phyloP scores from a whole-genome alignment of 805 yeast genomes.

The Starmera dryadoides region DNA sequence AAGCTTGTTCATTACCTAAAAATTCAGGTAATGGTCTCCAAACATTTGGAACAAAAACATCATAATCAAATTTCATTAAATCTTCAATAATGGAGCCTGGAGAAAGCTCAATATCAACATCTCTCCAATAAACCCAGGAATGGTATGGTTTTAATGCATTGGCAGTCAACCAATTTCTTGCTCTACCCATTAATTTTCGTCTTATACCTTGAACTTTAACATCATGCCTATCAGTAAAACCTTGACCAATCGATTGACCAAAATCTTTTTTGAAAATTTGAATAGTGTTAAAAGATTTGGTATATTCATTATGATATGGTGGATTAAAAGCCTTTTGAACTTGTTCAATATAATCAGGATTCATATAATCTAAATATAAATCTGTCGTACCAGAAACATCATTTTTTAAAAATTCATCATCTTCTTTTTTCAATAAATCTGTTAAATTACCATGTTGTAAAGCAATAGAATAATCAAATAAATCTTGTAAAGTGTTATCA shows the following conservation, averaged over 20 bases:
- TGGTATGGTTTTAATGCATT: conserved; percentile 75
- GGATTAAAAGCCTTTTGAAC: conserved; percentile 54
- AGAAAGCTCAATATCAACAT: conserved; percentile 77
- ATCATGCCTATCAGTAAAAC: conserved; percentile 77
- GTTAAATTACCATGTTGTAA: conserved; percentile 66
- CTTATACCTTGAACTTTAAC: conserved; percentile 82
- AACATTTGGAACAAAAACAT: conserved; percentile 78
- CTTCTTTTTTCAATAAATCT: conserved; percentile 33
- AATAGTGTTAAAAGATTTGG: conserved; percentile 67
- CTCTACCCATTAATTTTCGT: conserved; percentile 80
- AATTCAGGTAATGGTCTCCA: conserved; percentile 97
- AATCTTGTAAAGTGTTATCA: conserved; percentile 59
- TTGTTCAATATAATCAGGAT: conserved; percentile 47
- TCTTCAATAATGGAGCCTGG: conserved; percentile 71
- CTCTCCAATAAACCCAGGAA: conserved; percentile 91
- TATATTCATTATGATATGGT: conserved; percentile 58
- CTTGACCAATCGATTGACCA: conserved; percentile 81
- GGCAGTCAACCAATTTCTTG: conserved; percentile 76
- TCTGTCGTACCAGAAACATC: conserved; percentile 44
- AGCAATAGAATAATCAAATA: conserved; percentile 57
- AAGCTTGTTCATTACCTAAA: conserved; percentile 86
- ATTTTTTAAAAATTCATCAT: conserved; percentile 29
- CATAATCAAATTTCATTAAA: conserved; percentile 63
- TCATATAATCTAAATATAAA: conserved; percentile 66
- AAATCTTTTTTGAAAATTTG: conserved; percentile 78